phyloP scores from a whole-genome alignment of 495 filamentous ascomycete species.

The Neurospora sp. region DNA sequence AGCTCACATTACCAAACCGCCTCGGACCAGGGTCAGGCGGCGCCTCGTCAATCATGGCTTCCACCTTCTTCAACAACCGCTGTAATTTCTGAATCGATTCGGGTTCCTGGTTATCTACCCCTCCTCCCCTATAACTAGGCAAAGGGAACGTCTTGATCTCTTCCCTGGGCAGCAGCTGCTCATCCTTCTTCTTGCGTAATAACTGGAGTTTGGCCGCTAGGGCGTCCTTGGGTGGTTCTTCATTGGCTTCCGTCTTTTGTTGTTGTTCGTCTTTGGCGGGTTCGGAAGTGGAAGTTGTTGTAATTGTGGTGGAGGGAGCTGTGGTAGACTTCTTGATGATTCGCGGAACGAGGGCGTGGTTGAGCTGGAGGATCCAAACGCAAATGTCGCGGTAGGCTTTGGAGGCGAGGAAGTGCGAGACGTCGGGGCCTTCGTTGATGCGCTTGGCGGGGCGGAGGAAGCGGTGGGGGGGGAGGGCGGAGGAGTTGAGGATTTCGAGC shows the following conservation, averaged over 20 bases:
- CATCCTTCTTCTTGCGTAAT: neutral
- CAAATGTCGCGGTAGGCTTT: conserved; percentile 78
- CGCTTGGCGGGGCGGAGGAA: conserved; percentile 55
- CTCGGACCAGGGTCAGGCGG: conserved; percentile 79
- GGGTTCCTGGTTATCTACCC: conserved; percentile 18
- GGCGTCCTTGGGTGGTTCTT: neutral
- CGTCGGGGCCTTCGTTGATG: conserved; percentile 75
- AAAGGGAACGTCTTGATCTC: conserved; percentile 39
- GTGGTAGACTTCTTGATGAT: conserved; percentile 8
- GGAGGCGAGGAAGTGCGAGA: conserved; percentile 63
- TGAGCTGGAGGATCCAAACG: conserved; percentile 80
- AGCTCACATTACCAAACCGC: conserved; percentile 85
- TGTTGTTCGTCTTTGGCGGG: no score
- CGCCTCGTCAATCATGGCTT: conserved; percentile 59
- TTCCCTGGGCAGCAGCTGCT: conserved; percentile 1
- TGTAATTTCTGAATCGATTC: conserved; percentile 53
- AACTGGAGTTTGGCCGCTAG: neutral
- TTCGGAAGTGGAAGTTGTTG: no score
- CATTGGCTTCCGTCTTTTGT: neutral
- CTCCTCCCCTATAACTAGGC: conserved; percentile 20
- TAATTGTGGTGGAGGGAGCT: neutral
- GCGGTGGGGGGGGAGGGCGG: conserved; percentile 10
- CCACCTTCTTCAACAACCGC: conserved; percentile 48
- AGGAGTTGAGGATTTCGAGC: conserved; percentile 24
- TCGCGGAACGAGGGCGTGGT: conserved; percentile 73